Evolutionary conservation across 192 early-diverging fungal genomes (phyloP), one percentile per base, ranked within the genome.

Genomic region (Coemansia sp.): DNA sequence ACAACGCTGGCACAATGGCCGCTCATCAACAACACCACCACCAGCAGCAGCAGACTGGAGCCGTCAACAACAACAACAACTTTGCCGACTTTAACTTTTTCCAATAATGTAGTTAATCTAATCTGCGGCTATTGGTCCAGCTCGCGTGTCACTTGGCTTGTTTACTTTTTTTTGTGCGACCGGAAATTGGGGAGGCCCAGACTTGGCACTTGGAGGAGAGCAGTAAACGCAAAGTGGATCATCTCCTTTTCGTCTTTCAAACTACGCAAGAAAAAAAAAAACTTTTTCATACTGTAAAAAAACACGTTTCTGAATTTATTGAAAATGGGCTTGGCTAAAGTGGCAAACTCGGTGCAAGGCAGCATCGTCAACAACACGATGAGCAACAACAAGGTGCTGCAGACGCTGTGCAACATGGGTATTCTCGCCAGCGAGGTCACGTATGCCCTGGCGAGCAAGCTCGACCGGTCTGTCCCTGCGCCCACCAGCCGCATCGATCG

Each of bases 71-170:
- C 35, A 74, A 68, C 62, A 79, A 76, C 49, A 74, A 76, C 23
- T 84, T 84, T 79, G 77, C 77, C 3, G 59, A 84, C 53, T 84
- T 78, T 70, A 66, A 80, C 37, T 50, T 78, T 62, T 78, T 78
- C 58, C 62, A 78, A 17, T 69, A 52, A 63, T 6, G 21, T 50
- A 37, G 42, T 17, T 17, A 39, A 65, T 2, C 32, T 58, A 26
- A 59, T 58, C 35, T n/a, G 14, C 35, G 32, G 5, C 35, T 19
- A 23, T 50, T 50, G 47, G 43, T 44, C 43, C 47, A 19, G 6
- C n/a, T 50, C 50, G 26, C 50, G 26, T 30, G 9, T 28, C 50
- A 30, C 23, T 13, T 13, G 50, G 4, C 28, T 26, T 53, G 50
- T 47, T 47, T 19, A 19, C n/a, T 28, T 3, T 44, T 44, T 44